Percentiles rank a stretch among this genome's conserved stretches.
Conservation (phyloP, 768 basidiomycete species). For the Cantharellus anzutake region DNA sequence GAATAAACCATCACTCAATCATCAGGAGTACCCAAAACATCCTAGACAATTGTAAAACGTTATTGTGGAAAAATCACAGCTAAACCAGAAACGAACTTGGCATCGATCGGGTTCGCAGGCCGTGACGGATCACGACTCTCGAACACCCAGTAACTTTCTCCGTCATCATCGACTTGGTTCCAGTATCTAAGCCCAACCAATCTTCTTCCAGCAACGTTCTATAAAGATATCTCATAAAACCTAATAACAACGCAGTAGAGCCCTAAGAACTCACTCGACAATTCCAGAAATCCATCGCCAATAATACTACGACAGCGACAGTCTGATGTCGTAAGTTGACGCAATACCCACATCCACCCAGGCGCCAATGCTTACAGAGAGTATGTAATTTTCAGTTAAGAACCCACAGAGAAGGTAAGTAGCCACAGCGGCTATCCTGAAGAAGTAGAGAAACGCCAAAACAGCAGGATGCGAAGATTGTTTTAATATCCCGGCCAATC, state of each 20-base stretch:
- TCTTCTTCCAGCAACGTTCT: conserved; percentile 89
- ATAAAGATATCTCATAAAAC: not conserved
- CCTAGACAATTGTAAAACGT: conserved; percentile 22
- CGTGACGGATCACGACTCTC: conserved; percentile 86
- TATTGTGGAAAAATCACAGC: not conserved
- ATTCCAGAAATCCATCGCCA: conserved; percentile 99
- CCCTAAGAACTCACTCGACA: conserved; percentile 45
- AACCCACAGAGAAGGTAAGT: conserved; percentile 89
- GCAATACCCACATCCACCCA: not conserved
- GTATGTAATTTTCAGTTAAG: conserved; percentile 78
- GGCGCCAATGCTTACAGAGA: conserved; percentile 42
- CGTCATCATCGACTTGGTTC: conserved; percentile 98
- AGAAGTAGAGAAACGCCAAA: conserved; percentile 77
- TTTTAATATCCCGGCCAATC: conserved; percentile 55
- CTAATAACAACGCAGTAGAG: too few species aligned
- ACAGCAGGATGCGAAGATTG: conserved; percentile 42
- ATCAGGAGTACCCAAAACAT: conserved; percentile 66
- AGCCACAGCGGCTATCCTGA: conserved; percentile 70
- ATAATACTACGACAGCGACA: conserved; percentile 77
- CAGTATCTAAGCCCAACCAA: conserved; percentile 91
- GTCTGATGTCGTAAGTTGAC: conserved; percentile 27
- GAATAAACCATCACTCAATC: conserved; percentile 9
- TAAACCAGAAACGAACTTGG: conserved; percentile 34
- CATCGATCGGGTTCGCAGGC: conserved; percentile 75
- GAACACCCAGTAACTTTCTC: conserved; percentile 94